Base-by-base conservation (phyloP, 495 filamentous ascomycete species). In the Trichoderma parareesei region DNA sequence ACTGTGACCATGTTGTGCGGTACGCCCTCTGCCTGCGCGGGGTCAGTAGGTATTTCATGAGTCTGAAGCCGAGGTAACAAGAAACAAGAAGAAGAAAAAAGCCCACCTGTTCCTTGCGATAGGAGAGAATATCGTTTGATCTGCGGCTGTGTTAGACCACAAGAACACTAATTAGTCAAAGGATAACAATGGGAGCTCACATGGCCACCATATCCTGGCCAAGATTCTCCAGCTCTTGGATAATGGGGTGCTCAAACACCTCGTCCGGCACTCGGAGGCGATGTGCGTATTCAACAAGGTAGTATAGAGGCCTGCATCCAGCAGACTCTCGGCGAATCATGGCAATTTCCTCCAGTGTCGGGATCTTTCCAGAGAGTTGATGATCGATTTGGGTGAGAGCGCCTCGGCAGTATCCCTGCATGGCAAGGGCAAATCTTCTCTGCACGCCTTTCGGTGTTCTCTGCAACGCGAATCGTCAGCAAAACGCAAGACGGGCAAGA, bases 271-370 rank as follows among this genome's bases (percentile, higher is more conserved):
- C 42, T 14, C 67, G 27, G 3, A 76, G 67, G 13, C 62, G 65
- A 53, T 74, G 69, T 4, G 69, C 72, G 59, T 76, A 76, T 70
- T 76, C 74, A 6, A 75, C 65, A 38, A 76, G 65, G 4, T 72
- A 64, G 63, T 75, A 76, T 10, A 74, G 65, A 14, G 73, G 73
- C n/a, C 53, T 67, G 49, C 70, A 71, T 38, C 70, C 73, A 18
- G 68, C 61, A 16, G 74, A 75, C n/a, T 68, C 60, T 11, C 69
- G 63, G 20, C 74, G 65, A 10, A 68, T 46, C 2, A 64, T 66
- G 11, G 75, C 65, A 67, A 71, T 68, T 60, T 73, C 72, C 11
- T 72, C 66, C 8, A 70, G 65, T 0, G 68, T 64, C 4, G 70
- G 70, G 11, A 46, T 11, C 13, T 61, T 59, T n/a, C 65, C 48